Conservation (phyloP, 2,329 filamentous ascomycete species). For the Arachnomyces sp. region DNA sequence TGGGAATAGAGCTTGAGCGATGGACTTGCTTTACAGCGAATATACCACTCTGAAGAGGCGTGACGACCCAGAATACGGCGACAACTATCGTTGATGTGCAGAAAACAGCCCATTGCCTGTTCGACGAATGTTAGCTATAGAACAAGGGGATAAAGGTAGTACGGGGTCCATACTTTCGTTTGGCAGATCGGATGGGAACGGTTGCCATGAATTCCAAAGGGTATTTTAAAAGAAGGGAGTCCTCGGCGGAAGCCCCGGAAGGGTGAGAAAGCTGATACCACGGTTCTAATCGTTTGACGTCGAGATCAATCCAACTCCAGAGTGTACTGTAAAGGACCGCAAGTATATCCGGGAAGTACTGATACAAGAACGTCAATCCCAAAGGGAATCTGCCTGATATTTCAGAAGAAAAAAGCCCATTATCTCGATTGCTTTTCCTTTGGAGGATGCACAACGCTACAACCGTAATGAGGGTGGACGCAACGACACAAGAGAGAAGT, state of each 20-base stretch:
- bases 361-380: slow-evolving; percentile 31
- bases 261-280: slow-evolving; percentile 49
- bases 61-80: slow-evolving; percentile 47
- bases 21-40: slow-evolving; percentile 35
- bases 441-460: slow-evolving; percentile 39
- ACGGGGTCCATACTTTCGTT: slow-evolving; percentile 16
- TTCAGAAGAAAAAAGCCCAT: slow-evolving; percentile 35
- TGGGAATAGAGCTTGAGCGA: slow-evolving; percentile 2
- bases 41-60: slow-evolving; percentile 48
- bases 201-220: slow-evolving; percentile 42
- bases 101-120: slow-evolving; percentile 48
- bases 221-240: slow-evolving; percentile 48
- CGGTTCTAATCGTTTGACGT: slow-evolving; percentile 51
- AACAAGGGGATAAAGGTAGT: slow-evolving; percentile 4
- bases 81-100: slow-evolving; percentile 41
- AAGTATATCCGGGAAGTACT: slow-evolving; percentile 47
- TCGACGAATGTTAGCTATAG: slow-evolving; percentile 6
- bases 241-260: slow-evolving; percentile 33
- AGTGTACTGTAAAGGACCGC: slow-evolving; percentile 48
- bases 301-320: slow-evolving; percentile 54
- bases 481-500: slow-evolving; percentile 31
- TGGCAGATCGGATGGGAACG: slow-evolving; percentile 34
- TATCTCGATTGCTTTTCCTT: slow-evolving; percentile 28
- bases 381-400: slow-evolving; percentile 31
- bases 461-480: slow-evolving; percentile 34